A percentile compares a stretch with the other conserved stretches of the same genome.
Conservation (phyloP, 352 stramenopile species). For the Phytopythium kandeliae region DNA sequence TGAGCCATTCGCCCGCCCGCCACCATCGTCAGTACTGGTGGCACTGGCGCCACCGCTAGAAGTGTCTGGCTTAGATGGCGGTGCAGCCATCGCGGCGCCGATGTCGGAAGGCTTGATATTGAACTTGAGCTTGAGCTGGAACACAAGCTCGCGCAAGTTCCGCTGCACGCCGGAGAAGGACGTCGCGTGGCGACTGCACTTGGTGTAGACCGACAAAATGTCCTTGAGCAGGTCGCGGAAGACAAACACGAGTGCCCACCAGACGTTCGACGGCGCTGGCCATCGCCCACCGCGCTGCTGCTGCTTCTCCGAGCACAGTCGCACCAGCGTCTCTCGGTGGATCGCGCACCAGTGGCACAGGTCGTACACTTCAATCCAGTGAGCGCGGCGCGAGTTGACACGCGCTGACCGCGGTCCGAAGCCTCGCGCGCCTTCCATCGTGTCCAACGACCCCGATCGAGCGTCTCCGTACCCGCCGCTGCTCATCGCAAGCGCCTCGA, state of each 20-base stretch:
- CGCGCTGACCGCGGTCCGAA: slow-evolving; percentile 4
- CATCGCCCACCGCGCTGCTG: slow-evolving; percentile 13
- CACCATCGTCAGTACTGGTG: background rate
- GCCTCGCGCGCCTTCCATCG: background rate
- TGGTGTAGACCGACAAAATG: slow-evolving; percentile 21
- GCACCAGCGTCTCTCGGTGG: slow-evolving; percentile 33
- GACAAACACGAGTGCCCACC: slow-evolving; percentile 41
- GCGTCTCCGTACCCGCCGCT: background rate
- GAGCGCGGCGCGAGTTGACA: background rate
- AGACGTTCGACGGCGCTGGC: slow-evolving; percentile 19
- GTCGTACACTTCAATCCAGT: slow-evolving; percentile 35
- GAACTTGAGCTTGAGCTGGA: slow-evolving; percentile 47
- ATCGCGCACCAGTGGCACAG: slow-evolving; percentile 39
- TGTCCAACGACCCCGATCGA: slow-evolving; percentile 5
- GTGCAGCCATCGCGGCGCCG: background rate
- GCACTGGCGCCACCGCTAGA: background rate
- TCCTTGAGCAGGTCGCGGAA: slow-evolving; percentile 47
- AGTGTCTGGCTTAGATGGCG: background rate
- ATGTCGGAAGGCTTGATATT: slow-evolving; percentile 29
- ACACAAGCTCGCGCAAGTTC: slow-evolving; percentile 35
- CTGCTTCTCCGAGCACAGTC: slow-evolving; percentile 1
- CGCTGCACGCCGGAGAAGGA: slow-evolving; percentile 37
- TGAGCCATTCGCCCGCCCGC: background rate
- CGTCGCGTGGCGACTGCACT: slow-evolving; percentile 18
- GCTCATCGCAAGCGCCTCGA: slow-evolving; percentile 20